Conservation (phyloP, 306 rosid species). For the Lathyrus oleraceus region DNA sequence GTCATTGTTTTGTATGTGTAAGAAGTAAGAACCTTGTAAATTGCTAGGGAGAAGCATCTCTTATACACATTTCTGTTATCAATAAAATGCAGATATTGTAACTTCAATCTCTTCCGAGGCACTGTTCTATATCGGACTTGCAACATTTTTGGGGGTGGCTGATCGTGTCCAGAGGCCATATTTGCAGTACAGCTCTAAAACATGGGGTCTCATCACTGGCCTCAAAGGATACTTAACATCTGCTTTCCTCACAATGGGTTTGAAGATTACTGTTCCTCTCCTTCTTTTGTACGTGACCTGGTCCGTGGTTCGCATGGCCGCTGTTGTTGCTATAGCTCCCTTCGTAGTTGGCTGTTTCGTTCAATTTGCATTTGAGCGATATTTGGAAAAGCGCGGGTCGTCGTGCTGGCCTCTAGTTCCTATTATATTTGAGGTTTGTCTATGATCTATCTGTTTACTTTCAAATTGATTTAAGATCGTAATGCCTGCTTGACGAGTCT, state of each 20-base stretch:
- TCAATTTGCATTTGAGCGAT: constrained; percentile 66
- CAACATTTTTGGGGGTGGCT: constrained; percentile 61
- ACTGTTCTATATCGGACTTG: constrained; percentile 71
- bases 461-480: constrained; percentile 24
- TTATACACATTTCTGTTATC: constrained; percentile 28
- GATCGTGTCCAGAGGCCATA: constrained; percentile 88
- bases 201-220: constrained; percentile 96
- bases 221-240: constrained; percentile 77
- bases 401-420: constrained; percentile 90
- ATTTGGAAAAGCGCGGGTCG: constrained; percentile 48
- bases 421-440: constrained; percentile 71
- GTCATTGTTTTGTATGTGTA: constrained; percentile 6
- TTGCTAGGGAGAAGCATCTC: neutral
- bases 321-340: constrained; percentile 57
- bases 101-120: constrained; percentile 57
- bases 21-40: neutral
- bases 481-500: neutral
- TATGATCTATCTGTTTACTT: neutral
- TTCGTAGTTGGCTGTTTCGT: constrained; percentile 61
- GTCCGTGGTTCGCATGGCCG: constrained; percentile 62
- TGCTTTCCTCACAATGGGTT: constrained; percentile 61
- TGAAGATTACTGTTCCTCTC: constrained; percentile 70
- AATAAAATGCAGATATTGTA: constrained; percentile 61
- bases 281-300: constrained; percentile 50
- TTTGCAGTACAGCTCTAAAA: constrained; percentile 78